Evolutionary conservation across 2,329 filamentous ascomycete species (phyloP).

Genomic region (Curvularia sp.): DNA sequence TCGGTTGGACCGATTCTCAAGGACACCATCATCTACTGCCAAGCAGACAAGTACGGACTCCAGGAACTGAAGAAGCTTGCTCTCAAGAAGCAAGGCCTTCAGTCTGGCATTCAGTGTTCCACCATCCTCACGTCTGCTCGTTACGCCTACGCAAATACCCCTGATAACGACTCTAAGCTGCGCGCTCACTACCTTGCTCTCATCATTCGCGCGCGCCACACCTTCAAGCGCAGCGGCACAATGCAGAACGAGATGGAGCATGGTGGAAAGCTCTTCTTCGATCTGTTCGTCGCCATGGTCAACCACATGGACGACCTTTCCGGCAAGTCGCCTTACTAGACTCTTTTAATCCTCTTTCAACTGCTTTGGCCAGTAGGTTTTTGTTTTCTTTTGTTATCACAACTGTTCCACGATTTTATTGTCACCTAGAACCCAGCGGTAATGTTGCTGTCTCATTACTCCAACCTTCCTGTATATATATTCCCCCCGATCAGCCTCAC

Average conservation of each 20-base stretch:
- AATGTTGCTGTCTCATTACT: not conserved
- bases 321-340: constrained; percentile 41
- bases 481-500: constrained; percentile 5
- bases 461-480: constrained; percentile 12
- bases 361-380: constrained; percentile 10
- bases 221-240: constrained; percentile 91
- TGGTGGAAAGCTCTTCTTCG: constrained; percentile 88
- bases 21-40: constrained; percentile 90
- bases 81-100: constrained; percentile 86
- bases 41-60: constrained; percentile 82
- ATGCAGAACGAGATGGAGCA: constrained; percentile 96
- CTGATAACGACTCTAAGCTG: constrained; percentile 88
- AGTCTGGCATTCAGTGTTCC: constrained; percentile 81
- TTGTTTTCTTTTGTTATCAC: constrained; percentile 18
- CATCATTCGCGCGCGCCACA: constrained; percentile 85
- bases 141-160: constrained; percentile 87
- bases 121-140: constrained; percentile 88
- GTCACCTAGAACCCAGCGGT: not conserved
- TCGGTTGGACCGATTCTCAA: constrained; percentile 72
- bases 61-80: constrained; percentile 84
- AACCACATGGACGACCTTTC: constrained; percentile 71
- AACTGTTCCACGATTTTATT: not conserved
- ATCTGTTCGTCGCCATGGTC: constrained; percentile 89
- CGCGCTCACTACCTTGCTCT: constrained; percentile 90
- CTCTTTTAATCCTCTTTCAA: constrained; percentile 10